phyloP scores from a whole-genome alignment of 768 basidiomycete species.

The Suillus weaverae region DNA sequence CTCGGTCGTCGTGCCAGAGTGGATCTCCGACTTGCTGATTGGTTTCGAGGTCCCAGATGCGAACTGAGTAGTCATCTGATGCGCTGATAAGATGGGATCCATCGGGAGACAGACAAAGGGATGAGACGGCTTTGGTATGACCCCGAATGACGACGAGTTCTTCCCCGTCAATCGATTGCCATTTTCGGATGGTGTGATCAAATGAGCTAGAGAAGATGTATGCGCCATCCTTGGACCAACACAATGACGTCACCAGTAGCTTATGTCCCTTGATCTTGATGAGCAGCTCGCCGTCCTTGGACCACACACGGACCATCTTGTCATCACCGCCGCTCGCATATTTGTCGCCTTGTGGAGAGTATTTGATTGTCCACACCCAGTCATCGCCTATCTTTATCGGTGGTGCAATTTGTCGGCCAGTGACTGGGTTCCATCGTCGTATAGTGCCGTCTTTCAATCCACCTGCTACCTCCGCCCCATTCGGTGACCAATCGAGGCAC shows the following conservation, averaged over 20 bases:
- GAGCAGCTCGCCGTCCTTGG: not conserved
- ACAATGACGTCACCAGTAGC: not conserved
- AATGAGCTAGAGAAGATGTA: not conserved
- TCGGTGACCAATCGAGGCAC: slow-evolving; percentile 15
- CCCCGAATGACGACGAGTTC: not conserved
- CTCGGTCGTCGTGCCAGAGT: slow-evolving; percentile 77
- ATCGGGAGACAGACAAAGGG: not conserved
- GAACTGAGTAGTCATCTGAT: not conserved
- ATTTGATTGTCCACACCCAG: not conserved
- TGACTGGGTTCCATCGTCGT: slow-evolving; percentile 14
- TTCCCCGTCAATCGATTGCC: not conserved
- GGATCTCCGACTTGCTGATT: slow-evolving; percentile 28
- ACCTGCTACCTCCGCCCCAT: slow-evolving; percentile 13
- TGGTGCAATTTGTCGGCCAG: not conserved
- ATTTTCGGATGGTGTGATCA: not conserved
- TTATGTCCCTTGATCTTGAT: not conserved
- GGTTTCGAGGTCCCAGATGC: slow-evolving; percentile 1
- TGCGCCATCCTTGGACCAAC: not conserved
- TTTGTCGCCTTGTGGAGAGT: not conserved
- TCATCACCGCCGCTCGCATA: not conserved
- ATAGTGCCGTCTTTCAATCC: slow-evolving; percentile 10
- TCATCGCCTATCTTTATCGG: not conserved
- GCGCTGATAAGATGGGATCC: not conserved
- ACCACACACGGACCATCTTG: not conserved
- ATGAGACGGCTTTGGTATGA: not conserved